A percentile compares a stretch with the other conserved stretches of the same genome.
These are phyloP conservation scores for Leishmania aethiopica DNA, from an alignment of 208 protist genomes.

Conservation along the genomic window DNA sequence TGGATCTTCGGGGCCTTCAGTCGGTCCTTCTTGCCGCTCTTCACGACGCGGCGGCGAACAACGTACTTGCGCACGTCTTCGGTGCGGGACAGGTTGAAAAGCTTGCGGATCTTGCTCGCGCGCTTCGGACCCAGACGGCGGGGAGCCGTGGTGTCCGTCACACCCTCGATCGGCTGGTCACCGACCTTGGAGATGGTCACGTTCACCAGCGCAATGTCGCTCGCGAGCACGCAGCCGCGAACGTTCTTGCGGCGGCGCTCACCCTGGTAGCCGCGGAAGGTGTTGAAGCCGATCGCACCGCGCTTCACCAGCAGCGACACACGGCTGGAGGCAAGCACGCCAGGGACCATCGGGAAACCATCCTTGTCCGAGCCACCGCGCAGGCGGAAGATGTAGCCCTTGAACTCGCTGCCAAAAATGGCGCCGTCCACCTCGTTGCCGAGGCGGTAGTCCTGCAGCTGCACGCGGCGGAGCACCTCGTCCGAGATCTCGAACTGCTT, in stretches of 20 bases:
- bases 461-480: slow-evolving; percentile 80
- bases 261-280: slow-evolving; percentile 93
- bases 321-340: slow-evolving; percentile 97
- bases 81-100: slow-evolving; percentile 97
- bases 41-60: slow-evolving; percentile 94
- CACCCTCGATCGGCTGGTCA: slow-evolving; percentile 94
- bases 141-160: slow-evolving; percentile 97
- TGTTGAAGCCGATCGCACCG: slow-evolving; percentile 92
- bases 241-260: slow-evolving; percentile 99
- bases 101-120: slow-evolving; percentile 98
- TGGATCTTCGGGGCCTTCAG: slow-evolving; percentile 99
- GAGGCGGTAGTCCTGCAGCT: slow-evolving; percentile 87
- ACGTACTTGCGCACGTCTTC: slow-evolving; percentile 99
- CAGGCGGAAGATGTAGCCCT: slow-evolving; percentile 99
- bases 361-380: slow-evolving; percentile 99
- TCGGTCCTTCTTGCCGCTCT: slow-evolving; percentile 96
- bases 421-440: slow-evolving; percentile 79
- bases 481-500: slow-evolving; percentile 91
- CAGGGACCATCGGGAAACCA: slow-evolving; percentile 99
- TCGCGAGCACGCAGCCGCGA: slow-evolving; percentile 98
- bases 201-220: slow-evolving; percentile 97
- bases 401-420: slow-evolving; percentile 76
- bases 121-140: slow-evolving; percentile 99
- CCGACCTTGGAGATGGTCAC: slow-evolving; percentile 97
- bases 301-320: slow-evolving; percentile 97